Percentiles rank a stretch among this genome's conserved stretches.
Conservation (phyloP, 371 early-diverging fungal genomes). For the Batrachochytrium dendrobatidis region DNA sequence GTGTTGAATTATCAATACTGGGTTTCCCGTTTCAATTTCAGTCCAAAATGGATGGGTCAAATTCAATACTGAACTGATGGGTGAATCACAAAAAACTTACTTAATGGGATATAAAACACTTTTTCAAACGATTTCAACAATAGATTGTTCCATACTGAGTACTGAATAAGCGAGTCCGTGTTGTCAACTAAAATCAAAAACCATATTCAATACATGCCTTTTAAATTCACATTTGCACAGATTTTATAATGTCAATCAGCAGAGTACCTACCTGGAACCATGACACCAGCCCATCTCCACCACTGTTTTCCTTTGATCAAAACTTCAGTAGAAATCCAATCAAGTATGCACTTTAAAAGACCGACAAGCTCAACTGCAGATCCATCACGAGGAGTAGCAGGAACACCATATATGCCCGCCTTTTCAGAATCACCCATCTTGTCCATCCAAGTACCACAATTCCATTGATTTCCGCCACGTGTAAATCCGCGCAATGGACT, state of each 20-base stretch:
- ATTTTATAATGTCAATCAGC: background rate
- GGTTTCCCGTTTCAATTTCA: no score
- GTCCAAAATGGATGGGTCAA: no score
- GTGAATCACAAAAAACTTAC: constrained; percentile 34
- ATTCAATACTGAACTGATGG: no score
- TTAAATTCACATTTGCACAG: background rate
- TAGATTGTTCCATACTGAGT: constrained; percentile 68
- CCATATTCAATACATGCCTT: background rate
- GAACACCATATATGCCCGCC: constrained; percentile 84
- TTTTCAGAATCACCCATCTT: constrained; percentile 95
- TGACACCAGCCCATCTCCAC: constrained; percentile 29
- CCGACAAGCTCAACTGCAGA: constrained; percentile 89
- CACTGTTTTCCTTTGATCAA: constrained; percentile 8
- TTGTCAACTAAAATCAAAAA: background rate
- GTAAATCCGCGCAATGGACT: constrained; percentile 64
- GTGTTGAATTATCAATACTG: constrained; percentile 1
- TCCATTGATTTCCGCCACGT: constrained; percentile 81
- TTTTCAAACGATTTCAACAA: constrained; percentile 79
- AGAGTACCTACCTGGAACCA: constrained; percentile 14
- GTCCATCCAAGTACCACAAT: constrained; percentile 99
- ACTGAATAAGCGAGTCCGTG: constrained; percentile 34
- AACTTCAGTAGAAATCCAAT: constrained; percentile 54
- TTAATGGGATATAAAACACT: constrained; percentile 76
- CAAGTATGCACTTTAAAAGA: constrained; percentile 69
- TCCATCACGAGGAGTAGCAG: constrained; percentile 92